Evolutionary conservation across 2,329 filamentous ascomycete genomes (phyloP), one percentile per base, ranked within the genome.

Genomic region (Fusarium nygamai): DNA sequence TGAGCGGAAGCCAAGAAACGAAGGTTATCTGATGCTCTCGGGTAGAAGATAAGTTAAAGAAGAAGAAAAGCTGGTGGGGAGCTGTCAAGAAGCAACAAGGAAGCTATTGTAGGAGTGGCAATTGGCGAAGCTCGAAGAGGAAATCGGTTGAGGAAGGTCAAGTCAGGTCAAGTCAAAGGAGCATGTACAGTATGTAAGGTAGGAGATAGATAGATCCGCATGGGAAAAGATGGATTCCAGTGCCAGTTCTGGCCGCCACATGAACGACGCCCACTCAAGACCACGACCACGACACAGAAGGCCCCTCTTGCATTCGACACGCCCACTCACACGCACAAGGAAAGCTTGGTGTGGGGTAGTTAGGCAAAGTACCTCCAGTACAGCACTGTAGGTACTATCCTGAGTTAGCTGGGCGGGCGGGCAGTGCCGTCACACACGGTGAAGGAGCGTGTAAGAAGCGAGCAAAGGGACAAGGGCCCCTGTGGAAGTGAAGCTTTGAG

Each of bases 201-300:
- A 29, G 51, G 24, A 39, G 75, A 74, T 70, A 71, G 67, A 70
- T 71, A 68, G 76, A 71, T 77, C 74, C 69, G 76, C 72, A 76
- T 76, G 74, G 67, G 72, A 76, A 78, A 78, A 78, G 77, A 68
- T 68, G 65, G 65, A 78, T 78, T 78, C 77, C 77, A 78, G 77
- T 79, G 62, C 69, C 69, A 73, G 61, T 56, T 73, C 43, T 70
- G 75, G 73, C 76, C 76, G 76, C 77, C 77, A 78, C 77, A 74
- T 71, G 72, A 76, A 75, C 65, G 64, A 77, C 73, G 67, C 64
- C 74, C 63, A 56, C 73, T 67, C 75, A 69, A 69, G 71, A 74
- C 47, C 64, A 75, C 53, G 38, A 71, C 69, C 75, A 74, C 68
- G 71, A 72, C 47, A 63, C 61, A 63, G 64, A 59, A 58, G 68